Percentiles rank a stretch among this genome's conserved stretches.
phyloP scores from a whole-genome alignment of 2,329 filamentous ascomycete genomes.

The Neophaeococcomyces aloes region DNA sequence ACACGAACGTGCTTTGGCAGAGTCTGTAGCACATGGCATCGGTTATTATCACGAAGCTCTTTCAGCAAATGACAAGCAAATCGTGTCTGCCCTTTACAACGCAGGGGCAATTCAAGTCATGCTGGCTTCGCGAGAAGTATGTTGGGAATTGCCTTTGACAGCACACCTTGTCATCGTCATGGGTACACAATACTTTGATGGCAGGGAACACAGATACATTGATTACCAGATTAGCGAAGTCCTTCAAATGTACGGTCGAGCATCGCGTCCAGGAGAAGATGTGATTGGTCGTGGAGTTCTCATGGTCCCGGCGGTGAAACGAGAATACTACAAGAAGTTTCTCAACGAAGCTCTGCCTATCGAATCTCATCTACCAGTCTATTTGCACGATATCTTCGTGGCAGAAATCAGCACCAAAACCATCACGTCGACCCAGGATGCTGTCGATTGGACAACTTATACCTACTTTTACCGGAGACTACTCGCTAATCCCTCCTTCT shows the following conservation, averaged over 20 bases:
- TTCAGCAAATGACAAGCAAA: conserved; percentile 77
- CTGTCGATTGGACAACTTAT: conserved; percentile 96
- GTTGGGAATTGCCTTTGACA: conserved; percentile 83
- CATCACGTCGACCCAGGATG: conserved; percentile 89
- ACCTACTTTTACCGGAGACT: conserved; percentile 96
- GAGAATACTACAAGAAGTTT: conserved; percentile 98
- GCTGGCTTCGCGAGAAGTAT: conserved; percentile 73
- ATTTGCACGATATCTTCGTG: conserved; percentile 90
- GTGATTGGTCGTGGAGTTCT: conserved; percentile 81
- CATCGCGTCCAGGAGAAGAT: conserved; percentile 66
- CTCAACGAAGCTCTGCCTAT: conserved; percentile 90
- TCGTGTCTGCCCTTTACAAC: conserved; percentile 83
- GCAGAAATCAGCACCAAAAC: conserved; percentile 95
- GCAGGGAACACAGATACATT: conserved; percentile 89
- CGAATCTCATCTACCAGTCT: conserved; percentile 84
- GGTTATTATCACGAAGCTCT: conserved; percentile 96
- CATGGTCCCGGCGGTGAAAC: conserved; percentile 89
- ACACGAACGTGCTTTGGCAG: conserved; percentile 75
- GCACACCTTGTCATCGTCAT: conserved; percentile 91
- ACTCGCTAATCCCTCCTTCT: conserved; percentile 92
- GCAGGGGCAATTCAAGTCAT: conserved; percentile 84
- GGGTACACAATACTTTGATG: conserved; percentile 96
- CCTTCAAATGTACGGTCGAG: conserved; percentile 95
- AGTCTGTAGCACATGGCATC: conserved; percentile 84
- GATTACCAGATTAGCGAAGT: conserved; percentile 93